These are phyloP conservation scores for Botryotinia convoluta DNA, from an alignment of 2,329 filamentous ascomycete species.

Conservation along the genomic window DNA sequence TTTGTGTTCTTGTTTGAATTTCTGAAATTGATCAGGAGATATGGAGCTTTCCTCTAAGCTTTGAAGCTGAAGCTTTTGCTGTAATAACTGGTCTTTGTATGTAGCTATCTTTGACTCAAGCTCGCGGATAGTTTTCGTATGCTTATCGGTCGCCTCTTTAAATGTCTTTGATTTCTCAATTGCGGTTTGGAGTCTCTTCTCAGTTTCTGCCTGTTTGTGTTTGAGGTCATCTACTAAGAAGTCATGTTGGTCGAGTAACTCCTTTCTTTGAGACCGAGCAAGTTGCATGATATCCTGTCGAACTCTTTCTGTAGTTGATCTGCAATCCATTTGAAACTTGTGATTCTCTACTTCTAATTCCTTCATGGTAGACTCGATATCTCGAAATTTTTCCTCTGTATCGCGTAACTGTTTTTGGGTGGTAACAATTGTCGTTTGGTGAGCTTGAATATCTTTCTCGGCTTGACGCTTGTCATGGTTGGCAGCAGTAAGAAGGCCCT, in stretches of 20 bases:
- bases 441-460: slow-evolving; percentile 23
- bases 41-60: background rate
- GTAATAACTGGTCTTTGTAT: slow-evolving; percentile 8
- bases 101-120: background rate
- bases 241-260: slow-evolving; percentile 10
- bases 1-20: background rate
- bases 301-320: background rate
- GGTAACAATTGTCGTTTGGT: slow-evolving; percentile 17
- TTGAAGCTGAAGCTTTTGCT: slow-evolving; percentile 13
- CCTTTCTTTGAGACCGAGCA: slow-evolving; percentile 19
- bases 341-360: slow-evolving; percentile 34
- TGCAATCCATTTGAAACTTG: slow-evolving; percentile 20
- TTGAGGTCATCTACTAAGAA: slow-evolving; percentile 6
- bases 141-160: background rate
- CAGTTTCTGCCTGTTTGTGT: slow-evolving; percentile 6
- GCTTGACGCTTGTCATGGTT: slow-evolving; percentile 36
- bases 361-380: slow-evolving; percentile 30
- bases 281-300: slow-evolving; percentile 33
- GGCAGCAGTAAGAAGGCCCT: slow-evolving; percentile 36
- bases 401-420: slow-evolving; percentile 23
- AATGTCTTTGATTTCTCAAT: background rate
- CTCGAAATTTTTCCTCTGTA: slow-evolving; percentile 21
- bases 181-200: background rate
- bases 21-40: background rate
- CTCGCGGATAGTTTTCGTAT: background rate